phyloP scores from a whole-genome alignment of 164 flowering plant species.

The Akebia trifoliata region DNA sequence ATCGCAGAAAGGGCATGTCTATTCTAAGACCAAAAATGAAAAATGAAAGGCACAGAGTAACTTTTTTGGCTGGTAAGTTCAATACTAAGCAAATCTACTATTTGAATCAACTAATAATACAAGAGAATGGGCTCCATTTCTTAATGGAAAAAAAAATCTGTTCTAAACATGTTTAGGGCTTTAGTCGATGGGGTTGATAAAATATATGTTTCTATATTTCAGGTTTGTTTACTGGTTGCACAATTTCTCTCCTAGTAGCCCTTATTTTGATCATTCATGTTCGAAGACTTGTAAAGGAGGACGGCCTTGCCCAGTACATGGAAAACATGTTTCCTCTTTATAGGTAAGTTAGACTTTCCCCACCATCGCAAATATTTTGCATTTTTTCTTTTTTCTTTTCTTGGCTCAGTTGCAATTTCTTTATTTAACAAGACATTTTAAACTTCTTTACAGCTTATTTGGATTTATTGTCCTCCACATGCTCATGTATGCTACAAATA shows the following conservation, averaged over 20 bases:
- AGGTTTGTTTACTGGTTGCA: conserved; percentile 51
- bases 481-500: conserved; percentile 46
- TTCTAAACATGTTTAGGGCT: neutral
- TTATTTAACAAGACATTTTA: neutral
- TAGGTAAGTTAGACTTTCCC: conserved; percentile 26
- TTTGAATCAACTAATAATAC: neutral
- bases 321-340: conserved; percentile 69
- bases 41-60: conserved; percentile 39
- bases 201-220: conserved; percentile 7
- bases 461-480: conserved; percentile 53
- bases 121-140: too few relatives aligned
- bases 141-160: too few relatives aligned
- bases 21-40: conserved; percentile 37
- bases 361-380: neutral
- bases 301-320: conserved; percentile 23
- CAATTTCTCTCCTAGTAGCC: too few relatives aligned
- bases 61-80: conserved; percentile 42
- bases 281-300: conserved; percentile 21
- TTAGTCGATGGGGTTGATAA: neutral
- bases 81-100: neutral
- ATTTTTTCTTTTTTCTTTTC: neutral
- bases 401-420: neutral
- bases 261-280: conserved; percentile 31
- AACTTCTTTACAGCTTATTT: conserved; percentile 38
- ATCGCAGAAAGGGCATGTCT: conserved; percentile 49